Evolutionary conservation across 2,329 filamentous ascomycete genomes (phyloP), one percentile per base, ranked within the genome.

Genomic region (Fusarium nurragi): DNA sequence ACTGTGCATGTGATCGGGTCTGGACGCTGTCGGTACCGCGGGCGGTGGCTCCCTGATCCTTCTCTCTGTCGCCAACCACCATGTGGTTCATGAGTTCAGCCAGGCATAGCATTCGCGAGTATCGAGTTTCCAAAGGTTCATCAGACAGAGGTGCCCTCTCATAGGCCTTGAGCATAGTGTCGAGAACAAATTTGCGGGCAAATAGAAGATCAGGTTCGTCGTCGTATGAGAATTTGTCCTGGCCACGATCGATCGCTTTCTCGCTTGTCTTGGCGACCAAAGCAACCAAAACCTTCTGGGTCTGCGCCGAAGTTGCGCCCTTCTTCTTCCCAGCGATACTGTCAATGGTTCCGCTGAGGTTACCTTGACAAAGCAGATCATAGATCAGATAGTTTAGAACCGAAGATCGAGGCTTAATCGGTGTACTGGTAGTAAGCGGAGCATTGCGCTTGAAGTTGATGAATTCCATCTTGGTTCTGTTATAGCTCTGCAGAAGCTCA

Each of bases 371-470:
- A 13, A 91, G 79, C 18, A 99, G 82, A 59, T 90, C 90, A 69
- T 91, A 93, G 45, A 99, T 86, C 32, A 99, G 84, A 73, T 99
- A 99, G 76, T 98, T 97, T 64, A 99, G 82, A 39, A 98, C 90
- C 64, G 91, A 93, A 12, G 94, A 94, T 37, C 95, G 89, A 54
- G 95, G 95, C 77, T 98, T 98, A 16, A 96, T 94, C 6, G 95
- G 95, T 2, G 95, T 98, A 51, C 88, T 89, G 12, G 90, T 90
- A 69, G 92, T 90, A 40, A 93, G 85, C 43, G 94, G 92, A 8
- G 92, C 90, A 73, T 94, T 97, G 60, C 94, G 90, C 68, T 96
- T 98, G 80, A 97, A 99, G 77, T 97, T 98, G 81, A 99, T 97
- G 75, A 99, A 98, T 75, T 99, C 96, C 39, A 99, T 88, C 83